phyloP scores from a whole-genome alignment of 1,284 basidiomycete genomes.

The Heimioporus retisporus region DNA sequence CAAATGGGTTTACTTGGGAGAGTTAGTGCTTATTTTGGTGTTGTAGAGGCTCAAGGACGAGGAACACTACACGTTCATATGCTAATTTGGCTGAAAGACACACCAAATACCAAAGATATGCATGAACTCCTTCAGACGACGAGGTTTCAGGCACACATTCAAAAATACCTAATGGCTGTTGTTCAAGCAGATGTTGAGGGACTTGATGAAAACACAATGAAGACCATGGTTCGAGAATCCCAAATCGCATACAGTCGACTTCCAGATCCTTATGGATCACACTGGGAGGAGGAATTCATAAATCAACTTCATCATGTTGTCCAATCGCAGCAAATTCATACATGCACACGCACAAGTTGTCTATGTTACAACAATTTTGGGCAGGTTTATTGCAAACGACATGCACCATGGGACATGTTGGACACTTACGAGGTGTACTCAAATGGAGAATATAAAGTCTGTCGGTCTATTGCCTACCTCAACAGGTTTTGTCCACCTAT shows the following conservation, averaged over 20 bases:
- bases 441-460: too few relatives aligned
- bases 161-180: too few relatives aligned
- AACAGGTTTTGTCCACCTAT: conserved; percentile 37
- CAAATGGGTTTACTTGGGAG: conserved; percentile 31
- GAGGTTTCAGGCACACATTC: not conserved
- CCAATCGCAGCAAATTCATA: conserved; percentile 17
- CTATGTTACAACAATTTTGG: conserved; percentile 9
- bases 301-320: conserved; percentile 6
- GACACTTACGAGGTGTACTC: too few relatives aligned
- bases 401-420: conserved; percentile 14
- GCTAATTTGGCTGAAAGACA: conserved; percentile 22
- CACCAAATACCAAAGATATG: too few relatives aligned
- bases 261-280: not conserved
- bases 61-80: conserved; percentile 26
- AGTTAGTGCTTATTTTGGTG: conserved; percentile 25
- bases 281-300: conserved; percentile 5
- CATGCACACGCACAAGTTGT: conserved; percentile 8
- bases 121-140: conserved; percentile 6
- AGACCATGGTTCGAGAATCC: not conserved
- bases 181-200: conserved; percentile 15
- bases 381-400: conserved; percentile 8
- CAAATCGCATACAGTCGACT: conserved; percentile 16
- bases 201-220: conserved; percentile 1
- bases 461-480: too few relatives aligned
- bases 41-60: conserved; percentile 35